Percentiles rank a stretch among this genome's conserved stretches.
These are phyloP conservation scores for Dovyalis caffra DNA, from an alignment of 345 rosid species.

Conservation along the genomic window DNA sequence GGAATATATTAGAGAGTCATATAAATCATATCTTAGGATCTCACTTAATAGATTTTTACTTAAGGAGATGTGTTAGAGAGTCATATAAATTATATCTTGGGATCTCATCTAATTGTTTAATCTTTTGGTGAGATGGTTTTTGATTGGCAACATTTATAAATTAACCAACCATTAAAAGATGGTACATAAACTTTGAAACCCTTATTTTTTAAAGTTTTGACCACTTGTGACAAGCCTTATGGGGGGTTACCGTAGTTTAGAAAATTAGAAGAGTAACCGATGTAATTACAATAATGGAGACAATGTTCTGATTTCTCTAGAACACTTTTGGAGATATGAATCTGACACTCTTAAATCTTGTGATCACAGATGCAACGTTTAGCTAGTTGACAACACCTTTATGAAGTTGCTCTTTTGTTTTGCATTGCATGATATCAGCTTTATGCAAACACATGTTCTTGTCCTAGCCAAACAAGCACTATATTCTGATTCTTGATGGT, in stretches of 20 bases:
- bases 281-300: not conserved
- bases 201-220: too few species aligned
- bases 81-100: too few species aligned
- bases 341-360: not conserved
- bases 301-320: not conserved
- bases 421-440: conserved; percentile 16
- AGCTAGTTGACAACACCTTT: not conserved
- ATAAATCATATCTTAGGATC: too few species aligned
- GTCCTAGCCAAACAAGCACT: conserved; percentile 5
- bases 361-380: not conserved
- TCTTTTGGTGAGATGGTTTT: too few species aligned
- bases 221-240: too few species aligned
- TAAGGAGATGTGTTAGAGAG: too few species aligned
- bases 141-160: too few species aligned
- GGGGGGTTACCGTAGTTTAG: not conserved
- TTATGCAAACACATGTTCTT: not conserved
- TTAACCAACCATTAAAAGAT: too few species aligned
- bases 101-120: too few species aligned
- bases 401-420: not conserved
- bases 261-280: not conserved
- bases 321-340: not conserved
- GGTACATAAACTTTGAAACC: too few species aligned
- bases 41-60: too few species aligned
- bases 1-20: too few species aligned
- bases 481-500: conserved; percentile 34